Evolutionary conservation across 1,139 yeast species (phyloP).

Genomic region (Candida tunisiensis): DNA sequence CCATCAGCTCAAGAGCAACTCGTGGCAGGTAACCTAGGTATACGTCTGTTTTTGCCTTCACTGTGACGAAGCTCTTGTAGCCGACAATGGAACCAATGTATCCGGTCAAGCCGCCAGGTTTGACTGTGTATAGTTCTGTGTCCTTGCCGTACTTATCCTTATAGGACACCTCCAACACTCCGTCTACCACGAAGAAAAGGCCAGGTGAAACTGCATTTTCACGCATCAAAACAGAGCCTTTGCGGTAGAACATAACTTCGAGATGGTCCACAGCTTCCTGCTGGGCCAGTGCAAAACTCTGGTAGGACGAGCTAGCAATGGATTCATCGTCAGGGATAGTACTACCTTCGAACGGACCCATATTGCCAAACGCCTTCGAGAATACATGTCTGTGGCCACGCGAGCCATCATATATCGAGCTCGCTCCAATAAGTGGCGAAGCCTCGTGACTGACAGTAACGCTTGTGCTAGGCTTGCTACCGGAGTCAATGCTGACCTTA

Average conservation of each 20-base stretch:
- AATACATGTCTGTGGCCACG: too few relatives aligned
- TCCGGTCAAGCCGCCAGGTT: constrained; percentile 78
- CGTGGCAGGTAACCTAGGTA: constrained; percentile 63
- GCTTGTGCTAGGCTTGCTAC: too few relatives aligned
- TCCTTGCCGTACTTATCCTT: constrained; percentile 13
- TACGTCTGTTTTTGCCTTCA: constrained; percentile 39
- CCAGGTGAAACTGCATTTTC: constrained; percentile 61
- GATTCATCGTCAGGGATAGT: too few relatives aligned
- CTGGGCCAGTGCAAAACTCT: too few relatives aligned
- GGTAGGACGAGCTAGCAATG: too few relatives aligned
- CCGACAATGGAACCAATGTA: constrained; percentile 72
- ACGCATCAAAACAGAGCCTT: constrained; percentile 40
- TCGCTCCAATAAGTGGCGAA: too few relatives aligned
- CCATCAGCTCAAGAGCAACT: constrained; percentile 40
- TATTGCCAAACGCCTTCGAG: too few relatives aligned
- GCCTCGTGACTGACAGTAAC: too few relatives aligned
- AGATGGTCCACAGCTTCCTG: constrained; percentile 48
- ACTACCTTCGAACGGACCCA: too few relatives aligned
- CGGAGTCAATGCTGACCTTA: too few relatives aligned
- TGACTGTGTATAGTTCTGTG: constrained; percentile 37
- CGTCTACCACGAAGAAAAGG: constrained; percentile 62
- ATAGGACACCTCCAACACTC: constrained; percentile 44
- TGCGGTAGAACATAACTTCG: constrained; percentile 36
- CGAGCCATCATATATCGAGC: too few relatives aligned
- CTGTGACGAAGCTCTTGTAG: constrained; percentile 57